phyloP scores from a whole-genome alignment of 768 basidiomycete species.

The Boletus edulis region DNA sequence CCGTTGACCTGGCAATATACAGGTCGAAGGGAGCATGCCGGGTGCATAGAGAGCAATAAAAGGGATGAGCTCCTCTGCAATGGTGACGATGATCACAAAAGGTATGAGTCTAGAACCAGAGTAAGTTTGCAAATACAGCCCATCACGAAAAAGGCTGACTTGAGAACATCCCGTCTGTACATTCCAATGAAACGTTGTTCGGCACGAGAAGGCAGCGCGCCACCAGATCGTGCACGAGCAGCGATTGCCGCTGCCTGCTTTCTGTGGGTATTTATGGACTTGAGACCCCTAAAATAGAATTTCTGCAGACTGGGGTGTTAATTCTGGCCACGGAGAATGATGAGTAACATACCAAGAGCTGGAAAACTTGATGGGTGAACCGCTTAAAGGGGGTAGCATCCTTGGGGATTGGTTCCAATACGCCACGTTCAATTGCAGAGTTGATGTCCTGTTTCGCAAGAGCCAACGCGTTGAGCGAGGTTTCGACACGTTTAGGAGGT shows the following conservation, averaged over 20 bases:
- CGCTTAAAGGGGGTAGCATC: constrained; percentile 56
- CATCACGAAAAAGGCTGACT: constrained; percentile 42
- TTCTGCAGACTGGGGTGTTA: constrained; percentile 43
- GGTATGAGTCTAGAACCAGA: constrained; percentile 55
- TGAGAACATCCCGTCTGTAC: constrained; percentile 65
- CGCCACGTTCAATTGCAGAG: constrained; percentile 66
- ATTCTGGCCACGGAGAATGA: neutral
- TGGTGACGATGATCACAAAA: constrained; percentile 68
- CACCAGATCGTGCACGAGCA: constrained; percentile 56
- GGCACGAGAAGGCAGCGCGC: constrained; percentile 58
- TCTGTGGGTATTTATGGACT: constrained; percentile 64
- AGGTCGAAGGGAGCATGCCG: constrained; percentile 81
- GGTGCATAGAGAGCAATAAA: constrained; percentile 85
- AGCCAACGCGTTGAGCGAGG: constrained; percentile 38
- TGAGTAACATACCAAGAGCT: constrained; percentile 40
- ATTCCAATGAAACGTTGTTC: constrained; percentile 69
- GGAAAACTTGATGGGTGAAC: constrained; percentile 47
- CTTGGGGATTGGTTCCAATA: constrained; percentile 62
- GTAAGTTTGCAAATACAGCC: constrained; percentile 6
- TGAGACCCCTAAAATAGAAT: constrained; percentile 81
- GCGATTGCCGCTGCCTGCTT: constrained; percentile 52
- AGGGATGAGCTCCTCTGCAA: constrained; percentile 81
- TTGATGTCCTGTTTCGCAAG: constrained; percentile 59
- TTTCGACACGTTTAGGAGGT: constrained; percentile 20
- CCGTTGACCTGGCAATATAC: constrained; percentile 78